phyloP scores from a whole-genome alignment of 441 rosid species.

The Arabidopsis hybrid region DNA sequence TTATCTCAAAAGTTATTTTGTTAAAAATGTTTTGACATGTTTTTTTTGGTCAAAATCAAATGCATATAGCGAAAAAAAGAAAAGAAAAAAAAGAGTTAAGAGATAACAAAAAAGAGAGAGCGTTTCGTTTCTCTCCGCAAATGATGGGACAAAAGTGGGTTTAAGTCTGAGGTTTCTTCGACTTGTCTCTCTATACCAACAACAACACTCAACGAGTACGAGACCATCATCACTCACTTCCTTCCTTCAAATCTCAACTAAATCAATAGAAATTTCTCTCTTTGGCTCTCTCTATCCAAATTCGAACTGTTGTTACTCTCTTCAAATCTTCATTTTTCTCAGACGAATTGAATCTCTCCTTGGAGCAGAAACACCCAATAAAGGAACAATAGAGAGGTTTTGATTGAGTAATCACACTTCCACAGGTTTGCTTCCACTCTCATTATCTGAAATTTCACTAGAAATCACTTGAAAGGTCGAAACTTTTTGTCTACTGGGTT shows the following conservation, averaged over 20 bases:
- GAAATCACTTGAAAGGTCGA: conserved; percentile 19
- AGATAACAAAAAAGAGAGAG: not conserved
- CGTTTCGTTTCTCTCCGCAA: conserved; percentile 40
- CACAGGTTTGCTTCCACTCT: conserved; percentile 33
- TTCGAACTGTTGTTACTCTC: conserved; percentile 1
- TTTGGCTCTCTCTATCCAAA: not conserved
- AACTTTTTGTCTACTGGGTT: conserved; percentile 12
- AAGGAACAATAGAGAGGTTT: not conserved
- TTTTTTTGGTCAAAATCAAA: not conserved
- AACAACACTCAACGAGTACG: not conserved
- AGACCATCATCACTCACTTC: conserved; percentile 14
- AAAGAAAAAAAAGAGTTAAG: not conserved
- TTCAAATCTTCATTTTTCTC: conserved; percentile 13
- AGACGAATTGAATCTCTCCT: conserved; percentile 25
- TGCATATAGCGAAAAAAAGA: not conserved
- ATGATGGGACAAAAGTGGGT: conserved; percentile 33
- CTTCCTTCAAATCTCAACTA: conserved; percentile 20
- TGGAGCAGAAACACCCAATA: not conserved
- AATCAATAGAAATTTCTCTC: not conserved
- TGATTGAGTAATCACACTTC: conserved; percentile 5
- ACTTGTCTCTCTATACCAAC: not conserved
- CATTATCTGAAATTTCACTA: not conserved
- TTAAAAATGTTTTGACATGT: too few relatives aligned
- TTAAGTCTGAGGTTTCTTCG: conserved; percentile 35
- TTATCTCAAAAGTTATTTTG: not conserved